Percentiles rank a stretch among this genome's conserved stretches.
Conservation (phyloP, 305 asterid genomes). For the Petunia hybrid region DNA sequence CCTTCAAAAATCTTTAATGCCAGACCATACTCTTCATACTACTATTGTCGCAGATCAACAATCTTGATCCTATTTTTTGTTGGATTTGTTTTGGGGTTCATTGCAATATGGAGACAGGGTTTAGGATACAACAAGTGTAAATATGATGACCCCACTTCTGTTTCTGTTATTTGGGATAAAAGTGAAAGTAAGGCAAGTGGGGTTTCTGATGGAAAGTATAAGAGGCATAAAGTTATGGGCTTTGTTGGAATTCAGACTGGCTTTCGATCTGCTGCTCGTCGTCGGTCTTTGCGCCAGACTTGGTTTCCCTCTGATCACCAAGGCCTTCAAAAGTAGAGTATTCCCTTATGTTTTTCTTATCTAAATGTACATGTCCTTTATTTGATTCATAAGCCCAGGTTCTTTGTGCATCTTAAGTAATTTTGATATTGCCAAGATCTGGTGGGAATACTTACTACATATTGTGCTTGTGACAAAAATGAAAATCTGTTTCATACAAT, state of each 20-base stretch:
- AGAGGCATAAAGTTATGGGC: constrained; percentile 88
- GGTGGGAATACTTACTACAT: background rate
- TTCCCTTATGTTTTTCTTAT: background rate
- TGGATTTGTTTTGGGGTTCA: constrained; percentile 58
- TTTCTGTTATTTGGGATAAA: constrained; percentile 81
- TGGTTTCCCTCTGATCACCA: constrained; percentile 94
- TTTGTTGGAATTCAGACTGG: constrained; percentile 97
- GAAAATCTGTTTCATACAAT: background rate
- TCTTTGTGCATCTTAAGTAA: background rate
- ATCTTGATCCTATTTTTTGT: constrained; percentile 51
- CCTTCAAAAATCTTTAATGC: constrained; percentile 76
- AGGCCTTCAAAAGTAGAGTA: constrained; percentile 91
- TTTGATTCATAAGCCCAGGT: background rate
- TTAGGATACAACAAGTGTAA: constrained; percentile 50
- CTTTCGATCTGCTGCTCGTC: constrained; percentile 79
- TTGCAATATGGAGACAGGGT: constrained; percentile 53
- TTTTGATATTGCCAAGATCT: background rate
- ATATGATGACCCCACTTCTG: constrained; percentile 65
- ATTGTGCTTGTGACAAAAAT: background rate
- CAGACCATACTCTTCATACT: constrained; percentile 49
- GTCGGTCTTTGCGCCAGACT: constrained; percentile 76
- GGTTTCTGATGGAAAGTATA: constrained; percentile 48
- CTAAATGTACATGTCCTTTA: background rate
- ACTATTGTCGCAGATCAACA: constrained; percentile 64
- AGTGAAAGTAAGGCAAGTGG: constrained; percentile 41